Percentiles rank a stretch among this genome's conserved stretches.
Conservation (phyloP, 345 rosid genomes). For the Citrus mangshanensis region DNA sequence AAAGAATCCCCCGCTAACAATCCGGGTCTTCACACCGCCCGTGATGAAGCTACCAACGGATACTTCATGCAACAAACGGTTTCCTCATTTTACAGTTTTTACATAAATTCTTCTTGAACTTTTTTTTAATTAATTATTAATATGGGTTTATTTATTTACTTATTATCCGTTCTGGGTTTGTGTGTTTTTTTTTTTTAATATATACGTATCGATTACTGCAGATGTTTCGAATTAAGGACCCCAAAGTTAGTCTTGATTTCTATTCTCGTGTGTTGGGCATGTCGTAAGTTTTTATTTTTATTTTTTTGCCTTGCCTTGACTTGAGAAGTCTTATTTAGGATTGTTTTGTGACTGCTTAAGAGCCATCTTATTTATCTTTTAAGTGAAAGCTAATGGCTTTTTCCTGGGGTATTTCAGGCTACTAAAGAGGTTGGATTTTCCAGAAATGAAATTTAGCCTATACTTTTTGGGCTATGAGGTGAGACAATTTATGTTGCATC, state of each 20-base stretch:
- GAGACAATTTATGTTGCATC: neutral
- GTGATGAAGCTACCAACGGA: slow-evolving; percentile 77
- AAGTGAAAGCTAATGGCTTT: neutral
- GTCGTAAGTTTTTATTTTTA: slow-evolving; percentile 56
- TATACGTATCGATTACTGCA: slow-evolving; percentile 20
- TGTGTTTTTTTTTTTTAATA: neutral
- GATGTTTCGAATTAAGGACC: slow-evolving; percentile 97
- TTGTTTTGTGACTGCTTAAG: neutral
- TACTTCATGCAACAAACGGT: slow-evolving; percentile 94
- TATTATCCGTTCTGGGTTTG: neutral
- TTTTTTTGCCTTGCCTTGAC: neutral
- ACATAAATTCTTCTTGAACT: too few species aligned
- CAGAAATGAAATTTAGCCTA: slow-evolving; percentile 87
- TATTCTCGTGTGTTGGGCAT: slow-evolving; percentile 91
- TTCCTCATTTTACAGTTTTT: slow-evolving; percentile 3
- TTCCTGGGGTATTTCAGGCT: slow-evolving; percentile 40
- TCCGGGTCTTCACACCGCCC: slow-evolving; percentile 62
- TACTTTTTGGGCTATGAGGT: slow-evolving; percentile 96
- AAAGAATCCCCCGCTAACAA: slow-evolving; percentile 72
- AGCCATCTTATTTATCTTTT: neutral
- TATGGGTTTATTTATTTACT: neutral
- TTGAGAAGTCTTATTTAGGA: neutral
- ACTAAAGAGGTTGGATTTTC: slow-evolving; percentile 85
- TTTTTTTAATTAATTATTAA: neutral
- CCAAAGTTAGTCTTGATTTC: slow-evolving; percentile 82